phyloP scores from a whole-genome alignment of 352 stramenopile genomes.

The Pythium sukuiense region DNA sequence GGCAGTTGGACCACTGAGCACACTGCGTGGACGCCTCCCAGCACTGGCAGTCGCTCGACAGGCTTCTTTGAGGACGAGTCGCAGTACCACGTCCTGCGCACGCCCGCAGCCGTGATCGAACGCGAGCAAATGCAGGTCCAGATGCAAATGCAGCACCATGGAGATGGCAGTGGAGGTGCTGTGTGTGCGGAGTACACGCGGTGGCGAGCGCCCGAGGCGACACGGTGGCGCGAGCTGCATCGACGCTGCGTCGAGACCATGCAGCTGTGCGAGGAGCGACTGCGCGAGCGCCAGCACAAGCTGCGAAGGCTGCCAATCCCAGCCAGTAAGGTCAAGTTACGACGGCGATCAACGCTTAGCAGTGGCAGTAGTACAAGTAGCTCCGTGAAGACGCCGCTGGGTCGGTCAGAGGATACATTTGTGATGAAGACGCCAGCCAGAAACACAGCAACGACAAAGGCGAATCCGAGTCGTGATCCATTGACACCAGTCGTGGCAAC shows the following conservation, averaged over 20 bases:
- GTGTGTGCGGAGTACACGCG: conserved; percentile 3
- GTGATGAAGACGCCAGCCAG: neutral
- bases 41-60: neutral
- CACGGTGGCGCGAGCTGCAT: conserved; percentile 35
- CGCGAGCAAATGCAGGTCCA: conserved; percentile 14
- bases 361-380: neutral
- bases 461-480: conserved; percentile 1
- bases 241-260: conserved; percentile 44
- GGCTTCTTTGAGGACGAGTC: conserved; percentile 57
- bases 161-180: neutral
- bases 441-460: neutral
- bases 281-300: conserved; percentile 44
- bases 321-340: conserved; percentile 22
- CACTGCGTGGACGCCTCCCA: conserved; percentile 11
- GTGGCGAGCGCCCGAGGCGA: conserved; percentile 7
- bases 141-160: neutral
- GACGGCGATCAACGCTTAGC: conserved; percentile 8
- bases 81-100: conserved; percentile 48
- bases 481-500: conserved; percentile 21
- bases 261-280: conserved; percentile 33
- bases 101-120: conserved; percentile 31
- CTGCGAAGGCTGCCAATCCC: conserved; percentile 39
- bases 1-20: neutral
- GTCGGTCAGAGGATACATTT: neutral
- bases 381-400: neutral